Conservation (phyloP, 371 early-diverging fungal species). For the Blyttiomyces sp. region DNA sequence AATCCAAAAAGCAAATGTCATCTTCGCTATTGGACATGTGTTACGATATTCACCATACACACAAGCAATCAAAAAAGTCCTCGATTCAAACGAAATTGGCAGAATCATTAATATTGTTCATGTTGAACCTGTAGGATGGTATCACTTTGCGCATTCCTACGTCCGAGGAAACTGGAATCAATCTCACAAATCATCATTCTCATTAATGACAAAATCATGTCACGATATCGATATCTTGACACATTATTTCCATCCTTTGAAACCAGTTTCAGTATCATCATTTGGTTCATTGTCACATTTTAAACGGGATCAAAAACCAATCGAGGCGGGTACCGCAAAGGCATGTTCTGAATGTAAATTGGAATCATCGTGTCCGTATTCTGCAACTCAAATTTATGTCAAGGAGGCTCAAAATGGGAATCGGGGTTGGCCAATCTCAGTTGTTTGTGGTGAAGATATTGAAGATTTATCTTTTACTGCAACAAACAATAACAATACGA, state of each 20-base stretch:
- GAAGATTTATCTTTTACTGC: neutral
- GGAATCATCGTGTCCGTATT: constrained; percentile 47
- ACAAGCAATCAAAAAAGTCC: constrained; percentile 41
- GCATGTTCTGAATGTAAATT: constrained; percentile 44
- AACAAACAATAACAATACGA: neutral
- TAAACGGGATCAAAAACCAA: constrained; percentile 47
- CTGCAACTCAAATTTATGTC: constrained; percentile 53
- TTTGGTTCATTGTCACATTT: constrained; percentile 57
- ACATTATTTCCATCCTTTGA: constrained; percentile 16
- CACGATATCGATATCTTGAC: constrained; percentile 25
- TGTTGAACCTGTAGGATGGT: constrained; percentile 53
- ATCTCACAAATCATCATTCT: constrained; percentile 43
- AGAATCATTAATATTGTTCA: constrained; percentile 45
- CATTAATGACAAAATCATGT: constrained; percentile 55
- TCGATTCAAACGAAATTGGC: constrained; percentile 48
- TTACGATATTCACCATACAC: constrained; percentile 54
- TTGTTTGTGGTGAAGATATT: constrained; percentile 14
- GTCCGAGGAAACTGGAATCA: constrained; percentile 60
- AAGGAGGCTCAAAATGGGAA: constrained; percentile 30
- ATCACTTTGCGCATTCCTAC: constrained; percentile 50
- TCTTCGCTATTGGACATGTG: constrained; percentile 48
- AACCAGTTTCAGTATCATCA: constrained; percentile 27
- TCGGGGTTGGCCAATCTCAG: constrained; percentile 45
- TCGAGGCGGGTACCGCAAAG: constrained; percentile 45
- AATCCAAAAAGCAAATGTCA: constrained; percentile 32